Evolutionary conservation across 805 yeast species (phyloP), one percentile per base, ranked within the genome.

Genomic region (Nadsonia fulvescens): DNA sequence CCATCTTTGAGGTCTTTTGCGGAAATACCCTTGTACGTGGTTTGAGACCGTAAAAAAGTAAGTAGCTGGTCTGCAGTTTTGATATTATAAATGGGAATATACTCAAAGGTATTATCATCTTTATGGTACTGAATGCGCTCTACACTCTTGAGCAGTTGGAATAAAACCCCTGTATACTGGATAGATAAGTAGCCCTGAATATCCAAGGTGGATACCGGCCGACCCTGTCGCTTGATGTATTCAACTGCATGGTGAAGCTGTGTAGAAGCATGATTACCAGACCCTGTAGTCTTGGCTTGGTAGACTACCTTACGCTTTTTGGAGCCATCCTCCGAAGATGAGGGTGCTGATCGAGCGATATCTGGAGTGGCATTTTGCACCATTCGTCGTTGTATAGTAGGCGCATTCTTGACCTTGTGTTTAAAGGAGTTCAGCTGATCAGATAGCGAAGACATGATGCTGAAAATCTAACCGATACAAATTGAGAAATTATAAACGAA

Each of bases 161-260:
- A 48, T 30, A 86, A 54, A 24, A 75, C 73, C 28, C 66, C 66
- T 9, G 77, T 65, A 27, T 64, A 69, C 14, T 62, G 61, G 14
- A 67, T 49, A 11, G 66, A 68, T 35, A 89, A 51, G 40, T 78
- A 73, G 22, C 66, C 62, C 41, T 70, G 70, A 23, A 86, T 51
- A 30, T 73, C 75, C 14, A 58, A 54, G 5, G 79, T 60, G 5
- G 67, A 49, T 1, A 83, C 70, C 1, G 94, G 81, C 13, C 60
- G 49, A 36, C 78, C 92, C 30, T 67, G 36, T 26, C 36, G 37
- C 42, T 81, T 83, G 33, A 89, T 70, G 45, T 70, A 77, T 45
- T 89, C 96, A 11, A 89, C 89, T 2, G 96, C 95, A 45, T 82
- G 66, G 42, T 79, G 72, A 28, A 89, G 59, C 46, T 81, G 79